Conservation (phyloP, 1,139 yeast genomes). For the Candida glucosophila region DNA sequence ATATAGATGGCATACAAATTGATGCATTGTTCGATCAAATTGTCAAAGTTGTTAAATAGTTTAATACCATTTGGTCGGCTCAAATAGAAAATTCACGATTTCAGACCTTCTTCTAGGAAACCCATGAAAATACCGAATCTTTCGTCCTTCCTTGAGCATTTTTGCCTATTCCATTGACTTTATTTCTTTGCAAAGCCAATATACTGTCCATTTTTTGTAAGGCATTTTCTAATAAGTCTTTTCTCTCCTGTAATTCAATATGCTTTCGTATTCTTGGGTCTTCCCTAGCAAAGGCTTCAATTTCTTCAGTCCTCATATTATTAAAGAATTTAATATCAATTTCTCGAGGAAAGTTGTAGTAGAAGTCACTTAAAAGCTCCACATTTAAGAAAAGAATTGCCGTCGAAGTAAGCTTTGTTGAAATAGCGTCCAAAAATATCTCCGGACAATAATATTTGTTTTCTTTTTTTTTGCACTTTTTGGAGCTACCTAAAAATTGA, state of each 20-base stretch:
- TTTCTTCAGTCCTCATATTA: constrained; percentile 61
- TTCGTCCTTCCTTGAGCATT: constrained; percentile 4
- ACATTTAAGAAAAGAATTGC: constrained; percentile 91
- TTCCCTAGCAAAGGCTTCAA: constrained; percentile 87
- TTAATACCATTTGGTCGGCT: too few relatives aligned
- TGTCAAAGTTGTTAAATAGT: constrained; percentile 43
- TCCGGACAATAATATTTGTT: constrained; percentile 93
- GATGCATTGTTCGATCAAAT: constrained; percentile 77
- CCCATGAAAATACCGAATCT: constrained; percentile 8
- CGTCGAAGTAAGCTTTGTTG: constrained; percentile 84
- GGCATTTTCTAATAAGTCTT: constrained; percentile 80
- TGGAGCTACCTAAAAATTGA: constrained; percentile 63
- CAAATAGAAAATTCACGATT: too few relatives aligned
- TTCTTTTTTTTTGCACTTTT: constrained; percentile 64
- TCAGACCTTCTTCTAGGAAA: too few relatives aligned
- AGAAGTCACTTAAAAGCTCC: constrained; percentile 87
- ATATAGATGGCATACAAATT: constrained; percentile 58
- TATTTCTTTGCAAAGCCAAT: constrained; percentile 57
- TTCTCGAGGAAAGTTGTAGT: constrained; percentile 92
- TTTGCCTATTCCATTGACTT: constrained; percentile 6
- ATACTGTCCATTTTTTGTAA: constrained; percentile 81
- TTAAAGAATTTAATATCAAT: constrained; percentile 68
- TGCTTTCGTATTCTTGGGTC: constrained; percentile 88
- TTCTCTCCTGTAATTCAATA: constrained; percentile 87
- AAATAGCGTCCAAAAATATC: constrained; percentile 83